Base-by-base conservation (phyloP, 257 asterid species). In the Plantago ovata region DNA sequence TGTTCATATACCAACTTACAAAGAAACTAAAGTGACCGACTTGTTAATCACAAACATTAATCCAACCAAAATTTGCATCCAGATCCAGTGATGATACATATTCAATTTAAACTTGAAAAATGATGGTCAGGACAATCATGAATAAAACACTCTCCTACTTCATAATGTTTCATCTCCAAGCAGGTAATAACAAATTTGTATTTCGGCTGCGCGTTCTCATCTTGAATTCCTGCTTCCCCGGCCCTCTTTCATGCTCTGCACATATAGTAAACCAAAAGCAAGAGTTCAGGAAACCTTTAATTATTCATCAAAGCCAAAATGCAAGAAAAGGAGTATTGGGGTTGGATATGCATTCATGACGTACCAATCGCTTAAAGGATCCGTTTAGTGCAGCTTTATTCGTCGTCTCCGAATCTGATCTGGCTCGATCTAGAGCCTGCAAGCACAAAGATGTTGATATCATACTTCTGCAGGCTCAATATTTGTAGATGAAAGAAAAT, bases 401-500 rank as follows among this genome's bases (percentile, higher is more conserved):
- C 57, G 74, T 64, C 58, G 66, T 72, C 73, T 83, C 95, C 13
- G 72, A 67, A 67, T 83, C 94, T 28, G 94, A 88, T 73, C 72
- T 89, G 63, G 97, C 95, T 65, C 93, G 90, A 72, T 86, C 94
- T 38, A 89, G 77, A 51, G 94, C 86, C 95, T 86, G 64, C 12
- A 54, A 44, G 53, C 68, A 69, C 53, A 51, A 40, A 63, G 39
- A 64, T 28, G 64, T 45, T 19, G 19, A 10, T 8, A 57, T 67
- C 53, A 63, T 39, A 51, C 67, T 63, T 61, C 21, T 53, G 19
- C 46, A 28, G 51, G 41, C 56, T 61, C 19, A 55, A 44, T 2
- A n/a, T 73, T 19, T 23, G 45, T 44, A 23, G 13, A 42, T 22
- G 38, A 46, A 49, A 53, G 40, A n/a, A n/a, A 50, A 50, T 20